These are phyloP conservation scores for Quercus alba DNA, from an alignment of 306 rosid genomes.

Conservation along the genomic window DNA sequence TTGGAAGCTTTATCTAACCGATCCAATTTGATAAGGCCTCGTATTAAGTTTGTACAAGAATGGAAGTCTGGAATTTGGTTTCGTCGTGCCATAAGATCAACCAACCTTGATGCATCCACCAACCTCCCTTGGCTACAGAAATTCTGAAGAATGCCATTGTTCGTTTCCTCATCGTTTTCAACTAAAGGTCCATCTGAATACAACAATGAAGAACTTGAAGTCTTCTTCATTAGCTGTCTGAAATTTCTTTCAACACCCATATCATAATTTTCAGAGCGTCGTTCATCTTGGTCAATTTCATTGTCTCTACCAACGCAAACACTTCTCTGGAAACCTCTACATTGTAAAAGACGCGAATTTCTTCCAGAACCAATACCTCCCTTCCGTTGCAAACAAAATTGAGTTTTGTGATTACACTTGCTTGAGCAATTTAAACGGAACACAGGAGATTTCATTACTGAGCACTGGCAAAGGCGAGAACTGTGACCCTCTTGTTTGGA, in stretches of 20 bases:
- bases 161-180: conserved; percentile 49
- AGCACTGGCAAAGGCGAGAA: conserved; percentile 26
- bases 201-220: conserved; percentile 28
- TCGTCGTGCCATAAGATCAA: conserved; percentile 71
- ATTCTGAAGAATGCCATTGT: conserved; percentile 55
- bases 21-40: conserved; percentile 54
- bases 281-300: conserved; percentile 39
- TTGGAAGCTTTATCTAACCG: conserved; percentile 49
- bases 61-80: conserved; percentile 72
- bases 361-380: conserved; percentile 26
- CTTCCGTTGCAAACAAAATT: conserved; percentile 26
- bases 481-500: conserved; percentile 33
- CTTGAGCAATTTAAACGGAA: conserved; percentile 16
- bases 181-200: conserved; percentile 49
- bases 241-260: conserved; percentile 20
- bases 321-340: conserved; percentile 41
- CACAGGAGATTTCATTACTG: conserved; percentile 22
- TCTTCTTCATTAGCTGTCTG: conserved; percentile 32
- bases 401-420: conserved; percentile 17
- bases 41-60: conserved; percentile 67
- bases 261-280: conserved; percentile 24
- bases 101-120: conserved; percentile 55
- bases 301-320: conserved; percentile 51
- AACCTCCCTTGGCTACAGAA: conserved; percentile 60
- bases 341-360: conserved; percentile 17